These are phyloP conservation scores for Cadophora malorum DNA, from an alignment of 2,329 filamentous ascomycete species.

Conservation along the genomic window DNA sequence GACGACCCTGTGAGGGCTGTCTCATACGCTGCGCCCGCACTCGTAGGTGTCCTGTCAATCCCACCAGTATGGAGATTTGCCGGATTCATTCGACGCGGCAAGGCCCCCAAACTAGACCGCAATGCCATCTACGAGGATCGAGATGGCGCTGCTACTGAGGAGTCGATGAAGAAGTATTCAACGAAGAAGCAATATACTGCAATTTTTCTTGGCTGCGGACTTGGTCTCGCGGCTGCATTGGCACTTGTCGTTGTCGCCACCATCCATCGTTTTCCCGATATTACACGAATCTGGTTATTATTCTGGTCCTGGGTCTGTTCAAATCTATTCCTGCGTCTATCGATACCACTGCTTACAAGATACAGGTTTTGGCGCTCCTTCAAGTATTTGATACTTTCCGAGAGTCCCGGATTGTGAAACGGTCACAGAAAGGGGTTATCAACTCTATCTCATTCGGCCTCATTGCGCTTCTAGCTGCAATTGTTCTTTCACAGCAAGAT, in stretches of 20 bases:
- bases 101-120: slow-evolving; percentile 21
- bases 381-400: slow-evolving; percentile 29
- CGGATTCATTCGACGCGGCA: slow-evolving; percentile 29
- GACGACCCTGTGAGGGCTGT: slow-evolving; percentile 6
- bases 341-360: slow-evolving; percentile 5
- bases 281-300: slow-evolving; percentile 62
- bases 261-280: slow-evolving; percentile 39
- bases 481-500: slow-evolving; percentile 15
- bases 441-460: slow-evolving; percentile 26
- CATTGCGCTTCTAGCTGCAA: slow-evolving; percentile 18
- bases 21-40: slow-evolving; percentile 14
- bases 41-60: slow-evolving; percentile 30
- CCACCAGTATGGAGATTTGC: slow-evolving; percentile 35
- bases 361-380: slow-evolving; percentile 24
- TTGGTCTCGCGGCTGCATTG: slow-evolving; percentile 61
- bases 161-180: slow-evolving; percentile 66
- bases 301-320: slow-evolving; percentile 66
- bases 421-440: slow-evolving; percentile 20
- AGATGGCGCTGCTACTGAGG: slow-evolving; percentile 70
- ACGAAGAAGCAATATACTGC: slow-evolving; percentile 60
- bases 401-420: slow-evolving; percentile 22
- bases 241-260: slow-evolving; percentile 60
- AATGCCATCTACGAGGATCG: slow-evolving; percentile 63
- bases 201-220: slow-evolving; percentile 57
- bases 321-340: too few relatives aligned